Conservation (phyloP, 1,284 basidiomycete species). For the Puccinia hordei region DNA sequence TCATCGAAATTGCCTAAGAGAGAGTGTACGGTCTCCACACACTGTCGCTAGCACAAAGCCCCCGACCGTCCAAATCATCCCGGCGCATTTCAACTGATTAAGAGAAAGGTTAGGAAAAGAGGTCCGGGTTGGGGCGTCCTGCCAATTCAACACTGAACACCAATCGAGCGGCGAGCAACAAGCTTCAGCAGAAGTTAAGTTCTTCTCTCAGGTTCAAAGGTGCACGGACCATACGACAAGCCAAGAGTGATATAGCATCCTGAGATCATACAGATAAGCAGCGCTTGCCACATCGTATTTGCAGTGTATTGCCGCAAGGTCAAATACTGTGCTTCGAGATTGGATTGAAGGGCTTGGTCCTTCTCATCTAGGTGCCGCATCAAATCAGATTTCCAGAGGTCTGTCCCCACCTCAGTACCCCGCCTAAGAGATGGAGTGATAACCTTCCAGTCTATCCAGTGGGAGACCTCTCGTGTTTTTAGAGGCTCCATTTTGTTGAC, state of each 20-base stretch:
- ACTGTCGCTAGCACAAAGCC: constrained; percentile 10
- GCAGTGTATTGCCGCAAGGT: constrained; percentile 9
- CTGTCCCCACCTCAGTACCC: constrained; percentile 4
- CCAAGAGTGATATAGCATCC: constrained; percentile 8
- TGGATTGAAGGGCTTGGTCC: constrained; percentile 11
- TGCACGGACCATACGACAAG: neutral
- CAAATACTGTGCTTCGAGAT: constrained; percentile 4
- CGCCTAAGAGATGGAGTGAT: constrained; percentile 8
- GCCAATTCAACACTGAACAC: neutral
- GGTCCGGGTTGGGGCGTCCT: neutral
- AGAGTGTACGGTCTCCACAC: neutral
- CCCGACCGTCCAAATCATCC: constrained; percentile 2
- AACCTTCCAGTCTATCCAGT: constrained; percentile 1
- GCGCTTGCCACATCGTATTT: constrained; percentile 14
- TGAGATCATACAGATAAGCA: constrained; percentile 6
- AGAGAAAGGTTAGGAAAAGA: neutral
- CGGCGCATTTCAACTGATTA: neutral
- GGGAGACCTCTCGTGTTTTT: neutral
- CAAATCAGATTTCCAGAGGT: constrained; percentile 6
- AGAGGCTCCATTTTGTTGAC: neutral
- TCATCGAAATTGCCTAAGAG: neutral
- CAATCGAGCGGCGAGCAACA: too few relatives aligned
- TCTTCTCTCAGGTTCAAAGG: too few relatives aligned
- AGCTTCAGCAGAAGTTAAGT: too few relatives aligned
- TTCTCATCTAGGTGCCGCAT: constrained; percentile 11